These are phyloP conservation scores for Fusarium robinianum DNA, from an alignment of 2,329 filamentous ascomycete genomes.

Conservation along the genomic window DNA sequence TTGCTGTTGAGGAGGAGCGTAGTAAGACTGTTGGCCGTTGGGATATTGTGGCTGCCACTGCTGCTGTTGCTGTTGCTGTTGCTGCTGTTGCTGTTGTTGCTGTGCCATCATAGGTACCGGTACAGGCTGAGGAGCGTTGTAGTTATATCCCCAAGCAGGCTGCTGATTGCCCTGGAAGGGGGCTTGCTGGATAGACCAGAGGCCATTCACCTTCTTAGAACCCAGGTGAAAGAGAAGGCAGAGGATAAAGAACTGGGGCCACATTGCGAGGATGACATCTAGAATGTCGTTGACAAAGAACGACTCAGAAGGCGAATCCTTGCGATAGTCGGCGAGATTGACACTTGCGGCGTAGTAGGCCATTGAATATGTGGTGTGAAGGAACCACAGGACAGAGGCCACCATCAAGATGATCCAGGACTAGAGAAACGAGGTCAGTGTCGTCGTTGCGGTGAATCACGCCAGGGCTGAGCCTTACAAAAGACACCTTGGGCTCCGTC, in stretches of 20 bases:
- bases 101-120: constrained; percentile 9
- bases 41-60: constrained; percentile 2
- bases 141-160: constrained; percentile 27
- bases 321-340: constrained; percentile 3
- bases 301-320: neutral
- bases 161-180: constrained; percentile 20
- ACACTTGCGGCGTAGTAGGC: constrained; percentile 15
- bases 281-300: constrained; percentile 31
- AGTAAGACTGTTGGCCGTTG: no score
- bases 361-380: constrained; percentile 33
- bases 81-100: constrained; percentile 7
- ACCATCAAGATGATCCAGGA: constrained; percentile 31
- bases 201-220: constrained; percentile 28
- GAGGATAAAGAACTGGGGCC: constrained; percentile 35
- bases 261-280: constrained; percentile 30
- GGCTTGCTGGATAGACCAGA: constrained; percentile 35
- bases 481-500: constrained; percentile 17
- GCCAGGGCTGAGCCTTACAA: constrained; percentile 13
- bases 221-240: constrained; percentile 37
- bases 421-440: constrained; percentile 18
- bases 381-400: constrained; percentile 32
- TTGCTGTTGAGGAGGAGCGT: constrained; percentile 4
- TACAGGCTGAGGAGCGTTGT: constrained; percentile 13
- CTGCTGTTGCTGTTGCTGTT: constrained; percentile 2
- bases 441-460: neutral